Evolutionary conservation across 371 early-diverging fungal genomes (phyloP).

Genomic region (Rhizopus sp.): DNA sequence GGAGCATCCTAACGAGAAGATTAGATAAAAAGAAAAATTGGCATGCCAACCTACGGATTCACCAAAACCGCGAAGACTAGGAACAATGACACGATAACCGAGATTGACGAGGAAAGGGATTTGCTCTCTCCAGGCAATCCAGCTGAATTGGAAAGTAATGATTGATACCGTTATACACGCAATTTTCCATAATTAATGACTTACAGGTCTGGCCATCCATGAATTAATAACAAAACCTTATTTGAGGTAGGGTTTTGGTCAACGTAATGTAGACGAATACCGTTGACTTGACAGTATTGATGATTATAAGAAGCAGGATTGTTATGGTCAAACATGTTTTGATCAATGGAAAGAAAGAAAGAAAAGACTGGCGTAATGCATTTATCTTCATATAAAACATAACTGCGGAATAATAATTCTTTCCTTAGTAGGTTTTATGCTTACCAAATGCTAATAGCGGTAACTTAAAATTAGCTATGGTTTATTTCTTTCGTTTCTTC

Average conservation of each 20-base stretch:
- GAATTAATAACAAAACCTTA: conserved; percentile 57
- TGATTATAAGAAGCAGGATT: conserved; percentile 49
- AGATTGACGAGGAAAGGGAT: conserved; percentile 61
- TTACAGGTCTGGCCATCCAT: conserved; percentile 76
- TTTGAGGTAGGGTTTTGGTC: conserved; percentile 62
- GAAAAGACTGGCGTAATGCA: background rate
- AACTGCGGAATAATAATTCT: background rate
- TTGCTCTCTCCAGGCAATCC: conserved; percentile 78
- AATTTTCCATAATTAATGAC: conserved; percentile 1
- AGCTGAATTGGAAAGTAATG: conserved; percentile 31
- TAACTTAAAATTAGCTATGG: background rate
- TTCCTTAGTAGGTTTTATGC: background rate
- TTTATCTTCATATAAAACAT: background rate
- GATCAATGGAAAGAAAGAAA: background rate
- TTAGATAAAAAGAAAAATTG: background rate
- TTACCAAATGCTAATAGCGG: background rate
- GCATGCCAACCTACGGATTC: conserved; percentile 52
- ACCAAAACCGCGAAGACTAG: conserved; percentile 72
- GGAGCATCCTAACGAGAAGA: conserved; percentile 45
- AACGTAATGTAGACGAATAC: conserved; percentile 62
- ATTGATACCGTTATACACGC: conserved; percentile 59
- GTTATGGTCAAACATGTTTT: conserved; percentile 31
- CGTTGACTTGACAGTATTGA: conserved; percentile 40
- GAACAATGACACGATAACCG: conserved; percentile 76
- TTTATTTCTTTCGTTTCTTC: conserved; percentile 31